Percentiles rank a stretch among this genome's conserved stretches.
phyloP scores from a whole-genome alignment of 345 rosid species.

The Hypericum perforatum region DNA sequence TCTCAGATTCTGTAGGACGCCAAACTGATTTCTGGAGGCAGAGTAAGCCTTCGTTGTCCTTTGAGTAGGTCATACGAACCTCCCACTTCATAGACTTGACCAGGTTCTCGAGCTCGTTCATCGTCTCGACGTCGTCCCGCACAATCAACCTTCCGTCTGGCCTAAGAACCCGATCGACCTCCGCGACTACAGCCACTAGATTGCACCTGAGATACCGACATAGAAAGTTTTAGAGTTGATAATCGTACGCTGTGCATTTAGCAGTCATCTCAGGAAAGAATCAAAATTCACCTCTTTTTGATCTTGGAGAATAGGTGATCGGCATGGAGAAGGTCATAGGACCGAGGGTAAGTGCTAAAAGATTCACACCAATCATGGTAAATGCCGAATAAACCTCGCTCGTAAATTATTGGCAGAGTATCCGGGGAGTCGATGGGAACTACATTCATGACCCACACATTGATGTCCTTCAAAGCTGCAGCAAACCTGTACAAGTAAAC shows the following conservation, averaged over 20 bases:
- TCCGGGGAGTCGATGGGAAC: too few relatives aligned
- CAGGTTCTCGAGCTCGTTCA: background rate
- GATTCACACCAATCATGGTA: slow-evolving; percentile 5
- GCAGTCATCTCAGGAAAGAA: background rate
- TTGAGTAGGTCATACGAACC: background rate
- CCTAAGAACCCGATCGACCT: slow-evolving; percentile 1
- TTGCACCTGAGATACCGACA: background rate
- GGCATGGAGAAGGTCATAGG: slow-evolving; percentile 3
- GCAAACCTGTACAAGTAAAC: background rate
- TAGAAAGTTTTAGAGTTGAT: too few relatives aligned
- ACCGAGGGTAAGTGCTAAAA: slow-evolving; percentile 1
- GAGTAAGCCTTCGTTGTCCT: slow-evolving; percentile 3
- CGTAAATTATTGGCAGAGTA: too few relatives aligned
- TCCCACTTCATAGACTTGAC: slow-evolving; percentile 4
- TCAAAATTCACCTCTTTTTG: background rate
- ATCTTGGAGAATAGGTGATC: slow-evolving; percentile 4
- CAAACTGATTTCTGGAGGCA: background rate
- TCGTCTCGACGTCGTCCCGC: background rate
- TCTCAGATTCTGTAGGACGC: slow-evolving; percentile 1
- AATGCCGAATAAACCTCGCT: too few relatives aligned
- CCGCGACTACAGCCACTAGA: background rate
- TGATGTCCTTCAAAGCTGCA: slow-evolving; percentile 4
- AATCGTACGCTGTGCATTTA: background rate
- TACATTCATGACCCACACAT: background rate
- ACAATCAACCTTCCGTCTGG: slow-evolving; percentile 3